phyloP scores from a whole-genome alignment of 176 grass and related monocot genomes.

The Puccinellia tenuiflora region DNA sequence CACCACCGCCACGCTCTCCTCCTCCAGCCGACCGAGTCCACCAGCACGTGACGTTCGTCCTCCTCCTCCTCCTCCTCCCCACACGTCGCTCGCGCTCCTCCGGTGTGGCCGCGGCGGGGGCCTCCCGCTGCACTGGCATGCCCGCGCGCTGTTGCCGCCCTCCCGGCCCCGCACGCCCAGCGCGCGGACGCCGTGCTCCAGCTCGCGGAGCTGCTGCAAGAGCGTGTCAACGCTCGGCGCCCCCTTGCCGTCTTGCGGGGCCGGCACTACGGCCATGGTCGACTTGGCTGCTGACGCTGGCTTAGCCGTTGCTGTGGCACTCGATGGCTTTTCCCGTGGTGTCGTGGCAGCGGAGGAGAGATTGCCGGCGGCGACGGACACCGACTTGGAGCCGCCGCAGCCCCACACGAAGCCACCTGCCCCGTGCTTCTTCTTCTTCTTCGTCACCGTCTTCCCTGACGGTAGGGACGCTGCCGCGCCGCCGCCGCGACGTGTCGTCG shows the following conservation, averaged over 20 bases:
- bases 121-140: not conserved
- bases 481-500: slow-evolving; percentile 21
- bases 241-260: not conserved
- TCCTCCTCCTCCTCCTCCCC: not conserved
- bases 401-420: slow-evolving; percentile 42
- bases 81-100: slow-evolving; percentile 1
- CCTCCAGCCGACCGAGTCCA: slow-evolving; percentile 26
- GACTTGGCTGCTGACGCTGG: not conserved
- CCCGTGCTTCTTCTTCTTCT: not conserved
- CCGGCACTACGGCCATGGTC: not conserved
- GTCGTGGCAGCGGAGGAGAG: slow-evolving; percentile 1
- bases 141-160: not conserved
- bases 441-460: not conserved
- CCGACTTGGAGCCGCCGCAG: slow-evolving; percentile 43
- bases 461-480: not conserved
- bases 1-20: slow-evolving; percentile 80
- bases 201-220: slow-evolving; percentile 47
- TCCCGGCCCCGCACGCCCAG: slow-evolving; percentile 5
- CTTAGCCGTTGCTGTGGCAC: not conserved
- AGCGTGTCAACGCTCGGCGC: slow-evolving; percentile 47
- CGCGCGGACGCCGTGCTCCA: slow-evolving; percentile 49
- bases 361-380: slow-evolving; percentile 19
- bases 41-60: no score
- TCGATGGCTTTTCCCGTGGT: not conserved
- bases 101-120: not conserved